A percentile compares a stretch with the other conserved stretches of the same genome.
Evolutionary conservation across 2,329 filamentous ascomycete genomes (phyloP).

Genomic region (Trichoderma koningiopsis): DNA sequence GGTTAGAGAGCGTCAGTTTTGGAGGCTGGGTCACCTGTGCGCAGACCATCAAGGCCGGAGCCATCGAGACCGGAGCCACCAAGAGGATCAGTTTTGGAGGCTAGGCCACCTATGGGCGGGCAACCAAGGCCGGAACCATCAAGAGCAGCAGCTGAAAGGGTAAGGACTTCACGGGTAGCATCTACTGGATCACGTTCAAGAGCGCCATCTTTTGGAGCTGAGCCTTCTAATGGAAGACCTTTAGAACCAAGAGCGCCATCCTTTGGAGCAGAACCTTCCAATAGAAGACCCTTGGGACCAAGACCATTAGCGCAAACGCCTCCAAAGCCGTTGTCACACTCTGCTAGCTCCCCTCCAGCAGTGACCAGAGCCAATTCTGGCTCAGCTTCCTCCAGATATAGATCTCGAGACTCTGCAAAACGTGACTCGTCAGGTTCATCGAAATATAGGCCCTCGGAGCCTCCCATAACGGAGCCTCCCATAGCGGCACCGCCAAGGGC

Average conservation of each 20-base stretch:
- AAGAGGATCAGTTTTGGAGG: conserved; percentile 8
- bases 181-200: not conserved
- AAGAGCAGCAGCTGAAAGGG: not conserved
- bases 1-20: conserved; percentile 21
- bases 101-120: not conserved
- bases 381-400: not conserved
- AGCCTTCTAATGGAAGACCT: not conserved
- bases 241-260: not conserved
- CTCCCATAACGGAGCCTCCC: not conserved
- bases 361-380: not conserved
- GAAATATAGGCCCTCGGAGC: not conserved
- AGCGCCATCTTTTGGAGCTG: not conserved
- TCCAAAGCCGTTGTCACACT: not conserved
- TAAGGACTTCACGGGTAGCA: not conserved
- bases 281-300: not conserved
- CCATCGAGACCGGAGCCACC: not conserved
- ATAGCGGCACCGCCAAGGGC: not conserved
- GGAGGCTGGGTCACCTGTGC: not conserved
- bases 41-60: not conserved
- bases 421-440: not conserved
- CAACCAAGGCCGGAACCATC: not conserved
- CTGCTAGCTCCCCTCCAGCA: not conserved
- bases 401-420: not conserved
- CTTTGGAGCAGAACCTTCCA: not conserved
- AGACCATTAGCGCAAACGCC: not conserved